phyloP scores from a whole-genome alignment of 1,139 yeast species.

The Blastobotrys illinoisensis region DNA sequence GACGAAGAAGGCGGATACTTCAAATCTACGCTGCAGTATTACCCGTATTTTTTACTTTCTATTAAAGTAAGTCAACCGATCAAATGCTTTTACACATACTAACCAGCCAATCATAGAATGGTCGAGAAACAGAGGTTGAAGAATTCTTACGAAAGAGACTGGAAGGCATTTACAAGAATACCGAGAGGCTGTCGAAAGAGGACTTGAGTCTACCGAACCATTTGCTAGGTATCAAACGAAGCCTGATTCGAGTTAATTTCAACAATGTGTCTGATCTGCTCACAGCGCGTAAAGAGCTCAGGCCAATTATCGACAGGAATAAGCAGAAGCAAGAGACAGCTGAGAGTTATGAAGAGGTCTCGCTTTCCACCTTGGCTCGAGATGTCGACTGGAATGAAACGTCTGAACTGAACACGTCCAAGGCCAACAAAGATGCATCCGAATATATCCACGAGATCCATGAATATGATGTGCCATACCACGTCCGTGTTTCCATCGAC shows the following conservation, averaged over 20 bases:
- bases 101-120: conserved; percentile 11
- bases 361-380: conserved; percentile 27
- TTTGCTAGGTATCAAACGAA: conserved; percentile 66
- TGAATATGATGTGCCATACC: conserved; percentile 96
- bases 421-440: conserved; percentile 44
- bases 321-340: conserved; percentile 58
- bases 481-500: conserved; percentile 92
- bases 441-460: conserved; percentile 71
- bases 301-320: conserved; percentile 69
- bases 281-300: conserved; percentile 61
- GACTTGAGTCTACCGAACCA: conserved; percentile 83
- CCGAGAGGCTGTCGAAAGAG: conserved; percentile 58
- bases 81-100: background rate
- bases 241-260: conserved; percentile 63
- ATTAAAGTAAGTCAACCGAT: conserved; percentile 40
- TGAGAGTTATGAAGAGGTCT: conserved; percentile 60
- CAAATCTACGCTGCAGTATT: conserved; percentile 74
- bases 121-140: conserved; percentile 70
- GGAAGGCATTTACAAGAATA: conserved; percentile 56
- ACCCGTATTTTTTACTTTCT: conserved; percentile 82
- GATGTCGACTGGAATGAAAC: conserved; percentile 22
- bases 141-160: conserved; percentile 68
- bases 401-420: conserved; percentile 10
- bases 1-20: conserved; percentile 97
- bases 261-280: conserved; percentile 70